Percentiles rank a stretch among this genome's conserved stretches.
phyloP scores from a whole-genome alignment of 208 protist species.

The Trichomonas tenax region DNA sequence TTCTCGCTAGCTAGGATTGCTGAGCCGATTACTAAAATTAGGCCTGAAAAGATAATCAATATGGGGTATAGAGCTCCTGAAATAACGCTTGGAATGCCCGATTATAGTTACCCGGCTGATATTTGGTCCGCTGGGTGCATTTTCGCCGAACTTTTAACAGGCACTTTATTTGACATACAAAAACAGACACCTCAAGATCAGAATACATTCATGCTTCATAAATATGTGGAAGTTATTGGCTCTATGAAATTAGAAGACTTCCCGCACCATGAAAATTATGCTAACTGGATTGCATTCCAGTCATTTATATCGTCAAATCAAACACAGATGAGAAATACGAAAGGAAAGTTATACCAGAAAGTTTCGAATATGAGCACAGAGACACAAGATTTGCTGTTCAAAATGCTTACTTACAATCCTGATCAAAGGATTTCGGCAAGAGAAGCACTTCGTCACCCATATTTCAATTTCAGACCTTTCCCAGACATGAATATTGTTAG shows the following conservation, averaged over 20 bases:
- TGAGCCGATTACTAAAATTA: neutral
- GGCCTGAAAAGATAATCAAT: neutral
- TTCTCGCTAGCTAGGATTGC: neutral
- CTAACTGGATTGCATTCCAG: too few relatives aligned
- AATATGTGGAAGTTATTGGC: neutral
- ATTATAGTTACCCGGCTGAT: neutral
- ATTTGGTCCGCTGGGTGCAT: neutral
- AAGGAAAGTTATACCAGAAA: too few relatives aligned
- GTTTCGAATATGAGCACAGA: too few relatives aligned
- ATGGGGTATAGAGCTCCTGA: neutral
- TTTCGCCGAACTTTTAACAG: neutral
- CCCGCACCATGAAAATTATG: too few relatives aligned
- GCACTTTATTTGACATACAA: neutral
- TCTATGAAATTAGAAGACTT: neutral
- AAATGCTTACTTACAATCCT: neutral
- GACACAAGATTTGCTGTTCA: neutral
- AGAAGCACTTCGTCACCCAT: neutral
- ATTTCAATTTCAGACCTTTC: neutral
- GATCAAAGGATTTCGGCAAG: neutral
- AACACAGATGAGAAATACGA: too few relatives aligned
- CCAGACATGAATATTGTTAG: too few relatives aligned
- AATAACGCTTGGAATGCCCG: neutral
- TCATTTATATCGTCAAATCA: too few relatives aligned
- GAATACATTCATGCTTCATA: neutral
- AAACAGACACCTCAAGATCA: neutral